Base-by-base conservation (phyloP, 805 yeast genomes). In the Pichia scutulata region DNA sequence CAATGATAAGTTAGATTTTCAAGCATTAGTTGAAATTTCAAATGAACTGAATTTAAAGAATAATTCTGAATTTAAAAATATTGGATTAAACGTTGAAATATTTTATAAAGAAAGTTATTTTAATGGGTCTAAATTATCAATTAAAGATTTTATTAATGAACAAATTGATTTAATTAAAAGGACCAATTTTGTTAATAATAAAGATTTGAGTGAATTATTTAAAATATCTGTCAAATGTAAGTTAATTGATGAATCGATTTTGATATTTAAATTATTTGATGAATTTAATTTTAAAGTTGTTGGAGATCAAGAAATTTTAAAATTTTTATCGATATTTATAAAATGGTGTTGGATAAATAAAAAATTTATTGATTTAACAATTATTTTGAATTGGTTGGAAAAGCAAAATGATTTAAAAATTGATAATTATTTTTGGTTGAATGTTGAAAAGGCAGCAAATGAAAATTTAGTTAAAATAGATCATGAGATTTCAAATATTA, bases 81-180 rank as follows among this genome's bases (percentile, higher is more conserved):
- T 59, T 10, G 43, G 42, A 25, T 28, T 61, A 24, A 49, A 55
- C 40, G 42, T 56, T 16, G 55, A 57, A 19, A 41, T 59, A 7
- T 58, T 57, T 48, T 58, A 59, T 57, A 62, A 58, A 45, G 58
- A 54, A 19, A 48, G 58, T n/a, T 30, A 41, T 21, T 48, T 56
- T 25, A 10, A 33, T 33, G 54, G 52, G 18, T 49, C 49, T 8
- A 26, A 43, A 28, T 46, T 52, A 30, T 48, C 54, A 6, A 49
- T 46, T 7, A 40, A 39, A 25, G 43, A 51, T 12, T 50, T 52
- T 25, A 40, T 52, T 9, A 39, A 49, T 22, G 30, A 47, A 13
- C 50, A 50, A 33, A 28, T 48, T 8, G 19, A 44, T 12, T 16
- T 24, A n/a, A 30, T 52, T n/a, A 19, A 40, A 18, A 39, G 13